Base-by-base conservation (phyloP, 257 asterid genomes). In the Schizonepeta tenuifolia region DNA sequence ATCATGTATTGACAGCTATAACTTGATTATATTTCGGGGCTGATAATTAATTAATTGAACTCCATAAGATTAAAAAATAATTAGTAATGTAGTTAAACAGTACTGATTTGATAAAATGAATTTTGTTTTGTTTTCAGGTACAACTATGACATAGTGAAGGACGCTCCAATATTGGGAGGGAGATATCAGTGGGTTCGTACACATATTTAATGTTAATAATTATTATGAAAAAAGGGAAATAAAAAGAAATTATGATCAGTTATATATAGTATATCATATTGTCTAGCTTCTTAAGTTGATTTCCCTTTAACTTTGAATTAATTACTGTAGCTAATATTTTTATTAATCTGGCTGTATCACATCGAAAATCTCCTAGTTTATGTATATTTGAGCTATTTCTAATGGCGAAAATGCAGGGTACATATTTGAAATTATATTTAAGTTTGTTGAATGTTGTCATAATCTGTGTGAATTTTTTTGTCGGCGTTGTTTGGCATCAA, bases 111-210 rank as follows among this genome's bases (percentile, higher is more conserved):
- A 3, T 64, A 7, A 38, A 38, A 38, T 38, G 3, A 38, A 38
- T 9, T 43, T 50, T 71, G 66, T 64, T 11, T 21, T 71, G 53
- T 24, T 67, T 81, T 47, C 84, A 89, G 96, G 89, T 89, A 89
- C 89, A 89, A 86, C 78, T 89, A 72, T 72, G 96, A 89, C 74
- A 26, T 83, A 7, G 88, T 70, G 74, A 83, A 80, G 83, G 96
- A 87, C 62, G 78, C 79, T 38, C 90, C 96, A 14, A 70, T 70
- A 7, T 47, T 80, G 85, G 87, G 84, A 26, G 96, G 96, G n/a
- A 82, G 86, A 78, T 89, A 86, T 82, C 78, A 86, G 55, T 89
- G 96, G 96, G 79, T 83, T 78, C 86, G 58, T 57, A 69, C 80
- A 26, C 78, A 81, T 57, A 80, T 68, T 69, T 66, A 70, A 58